These are phyloP conservation scores for Podaxis carcinomalis DNA, from an alignment of 768 basidiomycete genomes.

Conservation along the genomic window DNA sequence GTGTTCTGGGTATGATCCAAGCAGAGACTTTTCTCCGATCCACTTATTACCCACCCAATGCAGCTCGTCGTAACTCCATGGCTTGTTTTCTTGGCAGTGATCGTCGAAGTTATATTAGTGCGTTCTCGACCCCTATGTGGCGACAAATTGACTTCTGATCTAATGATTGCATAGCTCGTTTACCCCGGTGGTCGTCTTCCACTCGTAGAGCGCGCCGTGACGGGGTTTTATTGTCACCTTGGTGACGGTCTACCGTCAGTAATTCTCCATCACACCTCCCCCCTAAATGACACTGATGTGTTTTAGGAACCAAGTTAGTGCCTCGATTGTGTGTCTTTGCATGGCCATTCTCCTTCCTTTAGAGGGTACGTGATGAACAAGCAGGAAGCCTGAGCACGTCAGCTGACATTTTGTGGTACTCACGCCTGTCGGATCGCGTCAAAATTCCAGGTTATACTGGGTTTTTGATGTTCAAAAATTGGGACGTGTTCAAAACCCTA, in stretches of 20 bases:
- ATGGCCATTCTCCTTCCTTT: slow-evolving; percentile 5
- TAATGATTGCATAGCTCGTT: not conserved
- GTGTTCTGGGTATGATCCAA: not conserved
- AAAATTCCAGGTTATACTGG: slow-evolving; percentile 4
- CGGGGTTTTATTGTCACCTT: slow-evolving; percentile 10
- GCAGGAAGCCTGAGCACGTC: not conserved
- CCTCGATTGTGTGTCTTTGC: not conserved
- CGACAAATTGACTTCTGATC: not conserved
- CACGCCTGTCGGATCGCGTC: not conserved
- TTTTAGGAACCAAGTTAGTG: not conserved
- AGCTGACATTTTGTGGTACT: too few species aligned
- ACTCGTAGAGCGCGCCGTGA: not conserved
- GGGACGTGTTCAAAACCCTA: not conserved
- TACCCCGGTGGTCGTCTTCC: not conserved
- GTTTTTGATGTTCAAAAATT: not conserved
- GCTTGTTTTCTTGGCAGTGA: not conserved
- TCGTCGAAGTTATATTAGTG: not conserved
- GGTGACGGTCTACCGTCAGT: slow-evolving; percentile 1
- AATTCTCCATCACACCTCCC: too few species aligned
- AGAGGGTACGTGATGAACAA: not conserved
- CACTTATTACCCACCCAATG: not conserved
- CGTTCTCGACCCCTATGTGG: not conserved
- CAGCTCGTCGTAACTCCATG: slow-evolving; percentile 5
- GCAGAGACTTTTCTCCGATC: not conserved
- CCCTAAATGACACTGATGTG: not conserved